Evolutionary conservation across 768 basidiomycete species (phyloP), one percentile per base, ranked within the genome.

Genomic region (Phallus indusiatus): DNA sequence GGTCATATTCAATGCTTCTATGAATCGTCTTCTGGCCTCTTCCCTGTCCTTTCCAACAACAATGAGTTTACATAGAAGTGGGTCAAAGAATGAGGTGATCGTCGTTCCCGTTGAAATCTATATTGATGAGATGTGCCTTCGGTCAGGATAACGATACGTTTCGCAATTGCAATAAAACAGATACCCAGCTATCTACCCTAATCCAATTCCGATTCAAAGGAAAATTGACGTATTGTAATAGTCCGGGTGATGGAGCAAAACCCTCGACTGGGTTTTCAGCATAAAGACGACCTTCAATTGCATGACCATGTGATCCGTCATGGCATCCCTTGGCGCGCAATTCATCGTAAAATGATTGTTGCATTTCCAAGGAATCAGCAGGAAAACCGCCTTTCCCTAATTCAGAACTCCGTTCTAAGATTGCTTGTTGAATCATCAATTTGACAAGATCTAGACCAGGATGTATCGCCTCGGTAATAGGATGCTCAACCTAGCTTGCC

Each of bases 401-500:
- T 21, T 52, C 7, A 62, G 64, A 47, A 64, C 63, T 61, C 5
- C 67, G 65, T 64, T 81, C 74, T 0, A 71, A 70, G 8, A 80
- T 64, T 0, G 76, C 83, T 70, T 84, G 83, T 5, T 74, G 71
- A 20, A 86, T 76, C 84, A 86, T 86, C 49, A 87, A 69, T 56
- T 78, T 75, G 14, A 87, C 80, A 12, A 88, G 71, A 63, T 87
- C 85, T 42, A 86, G 74, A 5, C 77, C 75, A 8, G 77, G 74
- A 63, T 82, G 73, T 7, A 76, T 70, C 18, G 71, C 73, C 67
- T 86, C 84, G 0, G 84, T 86, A 34, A 87, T 74, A 1, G 82
- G 75, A 61, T 88, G 85, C 68, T 87, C 85, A 17, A 87, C 84
- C 75, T 84, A 64, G 9, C 28, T 28, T 28, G 28, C 28, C 62